Base-by-base conservation (phyloP, 2,329 filamentous ascomycete species). In the Fonsecaea pedrosoi region DNA sequence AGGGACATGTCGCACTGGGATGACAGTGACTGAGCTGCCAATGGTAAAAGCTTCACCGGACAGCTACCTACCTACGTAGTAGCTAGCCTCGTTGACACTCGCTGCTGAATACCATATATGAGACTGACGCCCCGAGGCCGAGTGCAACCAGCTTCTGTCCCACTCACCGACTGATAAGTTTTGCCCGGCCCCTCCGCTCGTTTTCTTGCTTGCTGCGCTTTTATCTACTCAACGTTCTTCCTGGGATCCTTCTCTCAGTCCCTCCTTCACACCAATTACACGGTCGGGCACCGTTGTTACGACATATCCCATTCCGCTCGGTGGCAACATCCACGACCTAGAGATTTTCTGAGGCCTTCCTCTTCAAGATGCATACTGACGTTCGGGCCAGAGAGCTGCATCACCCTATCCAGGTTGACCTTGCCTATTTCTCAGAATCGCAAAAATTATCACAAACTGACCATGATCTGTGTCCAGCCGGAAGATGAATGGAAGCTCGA, bases 401-500 rank as follows among this genome's bases (percentile, higher is more conserved):
- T 58, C 53, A 61, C 12, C 68, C 67, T 18, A 8, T 64, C 38
- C 68, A 70, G 62, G 67, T 69, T 54, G 25, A 35, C 21, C 38
- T 42, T 35, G 32, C n/a, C 21, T 30, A 35, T 40, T 30, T 4
- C n/a, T 50, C 9, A 13, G 9, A 35, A 9, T 18, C 21, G 9
- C 8, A 50, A 4, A 38, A 25, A 9, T 6, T 54, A 30, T 37
- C 13, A 34, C 38, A 34, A 40, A 54, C 65, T 67, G 60, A 68
- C 62, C 35, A 66, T 67, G 53, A 53, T 62, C 45, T 40, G 37
- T 37, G 18, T 57, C 13, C 64, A 70, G 66, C 66, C 69, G 15
- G 12, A 59, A 40, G 82, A 85, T 77, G 83, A 85, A 74, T 85
- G 83, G 83, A 84, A 80, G 73, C 81, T 85, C 57, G 83, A 85